These are phyloP conservation scores for Hymenoscyphus infarciens DNA, from an alignment of 2,329 filamentous ascomycete genomes.

Conservation along the genomic window DNA sequence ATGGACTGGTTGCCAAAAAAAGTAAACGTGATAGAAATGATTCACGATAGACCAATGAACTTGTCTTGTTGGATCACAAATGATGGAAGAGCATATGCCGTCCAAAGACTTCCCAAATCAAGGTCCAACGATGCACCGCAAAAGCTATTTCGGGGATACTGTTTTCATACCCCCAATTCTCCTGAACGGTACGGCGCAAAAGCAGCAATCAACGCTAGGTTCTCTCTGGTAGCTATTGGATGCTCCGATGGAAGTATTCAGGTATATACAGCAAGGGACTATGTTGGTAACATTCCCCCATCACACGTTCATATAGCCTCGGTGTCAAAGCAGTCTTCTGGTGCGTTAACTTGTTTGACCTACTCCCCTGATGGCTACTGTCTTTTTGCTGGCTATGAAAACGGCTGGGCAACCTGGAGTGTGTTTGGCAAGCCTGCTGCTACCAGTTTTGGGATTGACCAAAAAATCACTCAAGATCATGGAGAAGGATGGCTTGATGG, in stretches of 20 bases:
- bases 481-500: conserved; percentile 82
- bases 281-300: conserved; percentile 83
- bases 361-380: conserved; percentile 98
- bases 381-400: conserved; percentile 87
- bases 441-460: conserved; percentile 74
- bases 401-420: conserved; percentile 95
- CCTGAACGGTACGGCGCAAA: conserved; percentile 61
- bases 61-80: conserved; percentile 87
- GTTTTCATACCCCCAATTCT: conserved; percentile 73
- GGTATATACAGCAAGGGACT: conserved; percentile 92
- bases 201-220: conserved; percentile 87
- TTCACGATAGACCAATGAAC: conserved; percentile 94
- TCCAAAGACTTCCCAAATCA: conserved; percentile 63
- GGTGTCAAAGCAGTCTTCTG: conserved; percentile 64
- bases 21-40: conserved; percentile 74
- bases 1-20: conserved; percentile 85
- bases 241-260: conserved; percentile 75
- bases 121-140: conserved; percentile 45
- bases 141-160: conserved; percentile 79
- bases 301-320: conserved; percentile 75
- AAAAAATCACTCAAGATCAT: conserved; percentile 59
- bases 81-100: conserved; percentile 85
- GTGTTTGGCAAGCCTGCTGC: conserved; percentile 90
- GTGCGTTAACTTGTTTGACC: conserved; percentile 66
- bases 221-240: conserved; percentile 87